phyloP scores from a whole-genome alignment of 1,284 basidiomycete species.

The Ganoderma boninense region DNA sequence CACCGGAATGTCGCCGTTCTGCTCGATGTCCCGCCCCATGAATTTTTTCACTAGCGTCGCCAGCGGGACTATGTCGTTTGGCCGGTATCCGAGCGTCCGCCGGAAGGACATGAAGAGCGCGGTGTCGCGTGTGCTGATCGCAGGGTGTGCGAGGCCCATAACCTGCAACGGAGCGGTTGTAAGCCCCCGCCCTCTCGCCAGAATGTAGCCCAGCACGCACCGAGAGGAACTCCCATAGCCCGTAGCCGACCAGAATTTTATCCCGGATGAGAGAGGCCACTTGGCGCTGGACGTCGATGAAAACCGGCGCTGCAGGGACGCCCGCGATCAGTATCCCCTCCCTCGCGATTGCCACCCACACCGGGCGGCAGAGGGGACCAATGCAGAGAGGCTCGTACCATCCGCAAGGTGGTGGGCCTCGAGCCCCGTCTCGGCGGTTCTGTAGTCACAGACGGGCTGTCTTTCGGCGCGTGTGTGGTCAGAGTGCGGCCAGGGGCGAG shows the following conservation, averaged over 20 bases:
- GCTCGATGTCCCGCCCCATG: constrained; percentile 59
- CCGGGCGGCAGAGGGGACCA: background rate
- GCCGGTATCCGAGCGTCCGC: constrained; percentile 51
- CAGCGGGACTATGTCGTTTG: constrained; percentile 49
- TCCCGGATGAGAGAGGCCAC: constrained; percentile 53
- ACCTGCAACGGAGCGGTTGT: constrained; percentile 47
- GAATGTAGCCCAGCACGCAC: constrained; percentile 40
- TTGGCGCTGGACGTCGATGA: constrained; percentile 55
- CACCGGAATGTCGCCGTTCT: constrained; percentile 60
- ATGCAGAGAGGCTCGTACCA: constrained; percentile 42
- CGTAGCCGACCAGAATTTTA: constrained; percentile 64
- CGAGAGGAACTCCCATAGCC: constrained; percentile 63
- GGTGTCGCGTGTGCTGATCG: constrained; percentile 62
- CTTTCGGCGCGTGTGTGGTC: constrained; percentile 38
- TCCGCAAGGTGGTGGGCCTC: constrained; percentile 47
- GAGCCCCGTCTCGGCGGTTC: constrained; percentile 57
- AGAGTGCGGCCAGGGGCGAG: background rate
- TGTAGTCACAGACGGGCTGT: constrained; percentile 56
- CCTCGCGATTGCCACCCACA: constrained; percentile 8
- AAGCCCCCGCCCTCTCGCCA: constrained; percentile 8
- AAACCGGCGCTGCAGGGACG: constrained; percentile 50
- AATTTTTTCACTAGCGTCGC: constrained; percentile 55
- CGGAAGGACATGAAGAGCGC: constrained; percentile 64
- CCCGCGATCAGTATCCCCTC: background rate
- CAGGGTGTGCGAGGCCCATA: constrained; percentile 59